Evolutionary conservation across 176 grass and related monocot genomes (phyloP), one percentile per base, ranked within the genome.

Genomic region (Poa pratensis): DNA sequence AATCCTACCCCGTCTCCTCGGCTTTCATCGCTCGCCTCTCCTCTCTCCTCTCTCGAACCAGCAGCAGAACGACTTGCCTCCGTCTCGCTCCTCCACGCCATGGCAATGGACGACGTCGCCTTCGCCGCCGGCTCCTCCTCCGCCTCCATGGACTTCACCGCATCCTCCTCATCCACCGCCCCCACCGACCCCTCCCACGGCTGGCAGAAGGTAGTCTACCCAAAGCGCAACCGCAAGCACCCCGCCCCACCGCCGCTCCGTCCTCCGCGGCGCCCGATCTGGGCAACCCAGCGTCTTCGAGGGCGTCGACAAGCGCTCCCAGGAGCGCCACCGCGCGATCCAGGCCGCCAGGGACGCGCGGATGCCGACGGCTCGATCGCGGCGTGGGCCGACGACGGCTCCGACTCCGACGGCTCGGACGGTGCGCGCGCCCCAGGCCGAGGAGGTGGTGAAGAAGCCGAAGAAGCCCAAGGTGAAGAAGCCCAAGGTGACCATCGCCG

Each of bases 391-490:
- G 94, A 96, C 19, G 90, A 91, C 0, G 90, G 92, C 49, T 79
- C 83, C 0, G 90, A 94, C 55, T 75, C 80, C 0, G 91, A 91
- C 82, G 86, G 15, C 49, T 51, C 49, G 49, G 49, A 51, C 49
- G 49, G 83, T 32, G 81, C 84, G 16, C 88, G 1, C 6, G n/a
- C 71, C 79, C n/a, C 93, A 94, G 40, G 71, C 66, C 6, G 9
- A 15, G 43, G 91, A 87, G 51, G 94, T 83, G 76, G 37, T 19
- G 16, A 96, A 99, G 94, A 96, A 94, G 66, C 83, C 88, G 0
- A 95, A 92, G 88, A 95, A 95, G 77, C 97, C 94, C 0, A 99
- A 99, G 90, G 87, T 96, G 4, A 95, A 92, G 90, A 95, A 95
- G 60, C 97, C 94, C 1, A 99, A 99, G 90, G 87, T 96, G 3